Percentiles rank a stretch among this genome's conserved stretches.
Conservation (phyloP, 768 basidiomycete genomes). For the Clathrus columnatus region DNA sequence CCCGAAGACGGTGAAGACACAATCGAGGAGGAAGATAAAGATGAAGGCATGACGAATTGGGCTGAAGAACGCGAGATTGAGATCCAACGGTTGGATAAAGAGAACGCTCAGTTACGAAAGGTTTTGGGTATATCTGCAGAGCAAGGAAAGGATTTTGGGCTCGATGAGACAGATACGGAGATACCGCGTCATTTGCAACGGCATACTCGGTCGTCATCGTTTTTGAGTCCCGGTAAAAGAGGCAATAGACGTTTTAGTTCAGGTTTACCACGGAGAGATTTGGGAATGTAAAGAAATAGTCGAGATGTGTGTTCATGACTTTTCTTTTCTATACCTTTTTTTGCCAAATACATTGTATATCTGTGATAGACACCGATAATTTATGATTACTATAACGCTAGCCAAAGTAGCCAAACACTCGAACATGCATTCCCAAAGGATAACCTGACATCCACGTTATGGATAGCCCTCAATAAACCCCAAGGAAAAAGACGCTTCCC, state of each 20-base stretch:
- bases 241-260: not conserved
- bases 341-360: too few relatives aligned
- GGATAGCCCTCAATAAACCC: too few relatives aligned
- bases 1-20: constrained; percentile 34
- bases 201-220: not conserved
- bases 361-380: too few relatives aligned
- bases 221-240: not conserved
- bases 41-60: constrained; percentile 61
- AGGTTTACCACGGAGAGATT: not conserved
- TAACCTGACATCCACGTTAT: too few relatives aligned
- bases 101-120: constrained; percentile 73
- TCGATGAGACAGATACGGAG: not conserved
- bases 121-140: constrained; percentile 50
- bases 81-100: constrained; percentile 68
- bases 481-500: too few relatives aligned
- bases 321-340: too few relatives aligned
- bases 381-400: too few relatives aligned
- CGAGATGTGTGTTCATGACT: too few relatives aligned
- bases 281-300: not conserved
- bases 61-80: constrained; percentile 81
- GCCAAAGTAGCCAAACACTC: too few relatives aligned
- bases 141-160: constrained; percentile 4
- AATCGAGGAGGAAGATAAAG: constrained; percentile 31
- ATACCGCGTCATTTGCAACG: not conserved
- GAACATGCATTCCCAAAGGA: too few relatives aligned